phyloP scores from a whole-genome alignment of 495 filamentous ascomycete species.

The Copromyces sp. region DNA sequence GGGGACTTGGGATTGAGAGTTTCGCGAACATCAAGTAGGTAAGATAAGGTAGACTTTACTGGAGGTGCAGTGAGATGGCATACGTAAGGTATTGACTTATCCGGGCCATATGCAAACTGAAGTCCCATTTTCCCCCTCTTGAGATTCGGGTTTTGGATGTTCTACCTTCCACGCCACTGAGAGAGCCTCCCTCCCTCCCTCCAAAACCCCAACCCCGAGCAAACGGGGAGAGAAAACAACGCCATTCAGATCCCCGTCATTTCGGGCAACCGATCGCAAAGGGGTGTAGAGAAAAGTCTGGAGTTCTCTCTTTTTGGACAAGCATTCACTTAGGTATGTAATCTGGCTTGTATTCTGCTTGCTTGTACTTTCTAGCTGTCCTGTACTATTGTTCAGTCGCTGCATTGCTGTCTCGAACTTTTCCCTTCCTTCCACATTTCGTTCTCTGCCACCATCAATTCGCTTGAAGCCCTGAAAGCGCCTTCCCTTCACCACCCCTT shows the following conservation, averaged over 20 bases:
- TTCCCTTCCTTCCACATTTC: not conserved
- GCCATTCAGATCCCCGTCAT: not conserved
- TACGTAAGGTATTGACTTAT: not conserved
- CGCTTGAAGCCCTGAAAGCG: not conserved
- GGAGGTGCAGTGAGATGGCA: not conserved
- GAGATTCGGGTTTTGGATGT: not conserved
- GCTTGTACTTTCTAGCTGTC: not conserved
- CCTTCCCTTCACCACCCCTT: not conserved
- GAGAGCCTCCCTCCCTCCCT: not conserved
- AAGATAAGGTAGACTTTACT: not conserved
- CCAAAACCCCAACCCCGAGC: not conserved
- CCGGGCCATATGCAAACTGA: not conserved
- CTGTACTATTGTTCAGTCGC: not conserved
- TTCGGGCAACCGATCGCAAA: not conserved
- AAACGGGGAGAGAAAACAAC: not conserved
- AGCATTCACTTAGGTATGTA: not conserved
- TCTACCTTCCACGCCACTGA: not conserved
- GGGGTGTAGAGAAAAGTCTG: not conserved
- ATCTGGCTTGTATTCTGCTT: not conserved
- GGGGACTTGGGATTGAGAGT: not conserved
- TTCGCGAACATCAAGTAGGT: not conserved
- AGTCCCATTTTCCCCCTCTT: not conserved
- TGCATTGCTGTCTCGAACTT: not conserved
- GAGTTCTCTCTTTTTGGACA: not conserved
- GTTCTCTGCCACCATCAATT: not conserved